Evolutionary conservation across 1,139 yeast species (phyloP), one percentile per base, ranked within the genome.

Genomic region (Scheffersomyces stambukii): DNA sequence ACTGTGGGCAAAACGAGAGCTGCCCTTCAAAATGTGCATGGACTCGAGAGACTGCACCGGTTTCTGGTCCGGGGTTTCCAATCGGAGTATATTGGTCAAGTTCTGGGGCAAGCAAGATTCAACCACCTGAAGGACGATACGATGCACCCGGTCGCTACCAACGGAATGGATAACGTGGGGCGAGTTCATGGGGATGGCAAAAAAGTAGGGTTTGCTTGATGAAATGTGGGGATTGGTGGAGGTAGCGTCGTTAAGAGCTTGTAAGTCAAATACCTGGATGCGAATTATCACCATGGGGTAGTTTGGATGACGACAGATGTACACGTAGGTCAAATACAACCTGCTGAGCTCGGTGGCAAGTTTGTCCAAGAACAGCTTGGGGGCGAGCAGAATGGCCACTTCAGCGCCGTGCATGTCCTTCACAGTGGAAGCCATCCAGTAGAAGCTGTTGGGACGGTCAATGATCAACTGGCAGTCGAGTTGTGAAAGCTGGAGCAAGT

Each of bases 401-500:
- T 57, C 63, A 10, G 52, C 42, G 2, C 54, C 62, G 10, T 48
- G 36, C 3, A 64, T 48, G 37, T 73, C 69, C 35, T 57, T 53
- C 0, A 78, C 72, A 0, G 76, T 70, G 3, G 84, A 74, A 27
- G 71, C 70, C 3, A 68, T 58, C 89, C 94, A 83, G 14, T 52
- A 52, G 41, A 61, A 70, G 1, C 62, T 39, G 23, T 58, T 55
- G 0, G 84, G 79, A 27, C 69, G 65, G 41, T 78, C 81, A 4
- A 81, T 70, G 22, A 82, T 59, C 25, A 70, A 48, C 41, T 77
- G 82, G 34, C 82, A 73, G 43, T 84, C 94, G 6, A 82, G 56
- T 40, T 82, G 89, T 0, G 94, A 81, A 25, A 78, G 50, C 46
- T 84, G 95, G 12, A 76, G 61, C 5, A 82, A 52, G 42, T 79